Percentiles rank a stretch among this genome's conserved stretches.
Evolutionary conservation across 2,329 filamentous ascomycete species (phyloP).

Genomic region (Aspergillus calidoustus): DNA sequence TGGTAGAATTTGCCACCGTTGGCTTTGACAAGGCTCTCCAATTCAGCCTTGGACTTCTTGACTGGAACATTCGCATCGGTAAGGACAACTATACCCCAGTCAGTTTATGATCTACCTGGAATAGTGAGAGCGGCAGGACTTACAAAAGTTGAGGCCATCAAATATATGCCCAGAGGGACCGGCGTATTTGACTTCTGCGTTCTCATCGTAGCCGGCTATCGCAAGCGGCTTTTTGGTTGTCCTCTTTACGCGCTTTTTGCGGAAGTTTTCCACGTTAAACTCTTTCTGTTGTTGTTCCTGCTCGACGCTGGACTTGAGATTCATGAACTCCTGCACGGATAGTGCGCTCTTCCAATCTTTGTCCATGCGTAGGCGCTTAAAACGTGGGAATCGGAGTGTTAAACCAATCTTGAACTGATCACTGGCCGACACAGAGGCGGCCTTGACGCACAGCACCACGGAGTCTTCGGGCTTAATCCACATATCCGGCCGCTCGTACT

Average conservation of each 20-base stretch:
- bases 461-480: conserved; percentile 94
- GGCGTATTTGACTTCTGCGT: conserved; percentile 56
- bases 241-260: conserved; percentile 67
- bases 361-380: conserved; percentile 80
- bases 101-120: conserved; percentile 12
- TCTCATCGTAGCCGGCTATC: conserved; percentile 71
- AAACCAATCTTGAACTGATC: conserved; percentile 76
- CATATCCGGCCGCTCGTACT: conserved; percentile 80
- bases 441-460: conserved; percentile 86
- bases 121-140: conserved; percentile 19
- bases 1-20: conserved; percentile 83
- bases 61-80: conserved; percentile 72
- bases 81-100: conserved; percentile 60
- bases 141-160: conserved; percentile 74
- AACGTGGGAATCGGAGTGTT: conserved; percentile 89
- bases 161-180: conserved; percentile 70
- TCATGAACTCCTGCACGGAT: conserved; percentile 75
- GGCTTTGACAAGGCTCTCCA: conserved; percentile 80
- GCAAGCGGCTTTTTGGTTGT: conserved; percentile 68
- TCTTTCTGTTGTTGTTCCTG: conserved; percentile 73
- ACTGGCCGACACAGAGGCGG: conserved; percentile 74
- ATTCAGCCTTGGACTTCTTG: conserved; percentile 76
- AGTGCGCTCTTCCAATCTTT: conserved; percentile 82
- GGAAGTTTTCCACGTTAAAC: conserved; percentile 70
- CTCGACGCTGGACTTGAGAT: conserved; percentile 70